Percentiles rank a stretch among this genome's conserved stretches.
Evolutionary conservation across 805 yeast species (phyloP).

Genomic region (Clavispora carvajalis): DNA sequence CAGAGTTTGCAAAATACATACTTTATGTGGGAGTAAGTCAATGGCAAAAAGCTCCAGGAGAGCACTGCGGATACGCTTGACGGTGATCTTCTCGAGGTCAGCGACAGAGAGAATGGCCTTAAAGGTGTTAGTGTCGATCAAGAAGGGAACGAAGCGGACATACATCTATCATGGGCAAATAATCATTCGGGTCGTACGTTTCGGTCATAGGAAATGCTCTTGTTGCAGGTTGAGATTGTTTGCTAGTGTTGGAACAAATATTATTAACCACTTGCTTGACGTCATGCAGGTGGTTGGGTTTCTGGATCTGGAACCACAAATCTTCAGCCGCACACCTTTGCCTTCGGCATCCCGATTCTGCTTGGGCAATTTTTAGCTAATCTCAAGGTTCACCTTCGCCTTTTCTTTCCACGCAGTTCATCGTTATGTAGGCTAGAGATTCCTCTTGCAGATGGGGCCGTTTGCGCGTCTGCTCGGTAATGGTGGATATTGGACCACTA

Average conservation of each 20-base stretch:
- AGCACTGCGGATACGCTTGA: slow-evolving; percentile 65
- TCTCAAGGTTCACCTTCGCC: no score
- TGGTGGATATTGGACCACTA: no score
- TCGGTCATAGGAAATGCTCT: not conserved
- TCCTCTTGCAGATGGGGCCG: no score
- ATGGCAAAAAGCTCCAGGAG: slow-evolving; percentile 62
- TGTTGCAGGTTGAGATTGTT: not conserved
- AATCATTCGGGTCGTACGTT: slow-evolving; percentile 5
- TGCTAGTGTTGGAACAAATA: not conserved
- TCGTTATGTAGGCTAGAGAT: no score
- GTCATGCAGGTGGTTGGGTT: not conserved
- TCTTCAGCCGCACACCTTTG: not conserved
- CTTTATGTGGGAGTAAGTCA: slow-evolving; percentile 45
- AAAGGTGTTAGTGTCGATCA: slow-evolving; percentile 14
- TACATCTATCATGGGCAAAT: slow-evolving; percentile 17
- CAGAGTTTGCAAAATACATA: slow-evolving; percentile 18
- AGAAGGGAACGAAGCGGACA: slow-evolving; percentile 1
- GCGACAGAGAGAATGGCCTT: slow-evolving; percentile 71
- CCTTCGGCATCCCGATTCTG: no score
- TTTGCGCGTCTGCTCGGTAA: no score
- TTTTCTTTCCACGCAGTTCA: no score
- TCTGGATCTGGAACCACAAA: not conserved
- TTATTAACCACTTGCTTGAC: no score
- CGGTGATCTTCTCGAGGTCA: slow-evolving; percentile 64
- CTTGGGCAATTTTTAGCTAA: no score